Evolutionary conservation across 305 asterid genomes (phyloP), one percentile per base, ranked within the genome.

Genomic region (Rubia tinctorum): DNA sequence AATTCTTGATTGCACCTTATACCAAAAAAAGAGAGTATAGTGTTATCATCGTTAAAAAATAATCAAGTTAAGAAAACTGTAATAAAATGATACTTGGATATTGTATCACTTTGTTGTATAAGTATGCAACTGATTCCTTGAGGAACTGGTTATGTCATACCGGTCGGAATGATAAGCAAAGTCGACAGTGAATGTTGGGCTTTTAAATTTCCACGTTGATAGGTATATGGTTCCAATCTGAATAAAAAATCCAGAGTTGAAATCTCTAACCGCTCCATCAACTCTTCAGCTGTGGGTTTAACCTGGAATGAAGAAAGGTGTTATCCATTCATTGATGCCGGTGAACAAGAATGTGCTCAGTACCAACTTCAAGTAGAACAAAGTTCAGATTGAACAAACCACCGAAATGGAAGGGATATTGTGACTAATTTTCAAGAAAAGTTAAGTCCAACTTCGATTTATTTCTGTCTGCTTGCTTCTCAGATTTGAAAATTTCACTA

Each of bases 261-360:
- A 95, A 80, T 94, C 98, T 84, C 98, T 82, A 62, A 91, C 97
- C 75, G 97, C 98, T 84, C 85, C 98, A 79, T 94, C 87, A 12
- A 94, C 96, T 94, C 86, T 89, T 84, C 97, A 68, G 98, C 98
- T 22, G 98, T 95, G 71, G 97, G 93, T 88, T 95, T 95, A 80
- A 95, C 98, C 99, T 92, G 88, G 77, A 49, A 71, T 79, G 82
- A 73, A 25, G 39, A 27, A 70, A 5, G 40, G 59, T 34, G 44
- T 59, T 69, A 15, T 44, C 44, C 15, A 68, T 49, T 69, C 51
- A 70, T 14, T 20, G 75, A 55, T 63, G 10, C 43, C 8, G 22
- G 69, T 25, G 65, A 53, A 70, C 34, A 53, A n/a, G 65, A 70
- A 42, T 18, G 7, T 37, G 42, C n/a, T 17, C 49, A 5, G 7